These are phyloP conservation scores for Danielia oregonensis DNA, from an alignment of 805 yeast genomes.

Conservation along the genomic window DNA sequence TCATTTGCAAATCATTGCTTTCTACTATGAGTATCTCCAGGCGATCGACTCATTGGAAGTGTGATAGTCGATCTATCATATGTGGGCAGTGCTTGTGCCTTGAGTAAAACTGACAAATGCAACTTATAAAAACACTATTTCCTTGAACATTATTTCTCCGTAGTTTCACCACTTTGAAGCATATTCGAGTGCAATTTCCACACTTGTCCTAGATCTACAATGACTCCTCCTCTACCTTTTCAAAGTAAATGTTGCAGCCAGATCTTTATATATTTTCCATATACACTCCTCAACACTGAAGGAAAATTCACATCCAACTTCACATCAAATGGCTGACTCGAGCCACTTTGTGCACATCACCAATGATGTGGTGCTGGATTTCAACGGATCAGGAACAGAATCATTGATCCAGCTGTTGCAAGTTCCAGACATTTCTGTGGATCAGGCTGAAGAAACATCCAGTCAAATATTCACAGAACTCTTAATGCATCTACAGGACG, in stretches of 20 bases:
- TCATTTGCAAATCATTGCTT: conserved; percentile 29
- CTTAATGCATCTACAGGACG: conserved; percentile 24
- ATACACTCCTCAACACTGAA: background rate
- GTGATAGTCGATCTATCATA: too few relatives aligned
- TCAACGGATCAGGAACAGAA: conserved; percentile 29
- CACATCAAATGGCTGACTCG: background rate
- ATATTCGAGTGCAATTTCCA: too few relatives aligned
- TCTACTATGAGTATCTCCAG: conserved; percentile 29
- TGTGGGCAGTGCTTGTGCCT: too few relatives aligned
- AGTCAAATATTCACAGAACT: conserved; percentile 33
- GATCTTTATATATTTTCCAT: background rate
- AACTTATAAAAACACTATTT: too few relatives aligned
- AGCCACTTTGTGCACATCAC: conserved; percentile 20
- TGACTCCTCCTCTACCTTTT: too few relatives aligned
- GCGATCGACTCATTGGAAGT: background rate
- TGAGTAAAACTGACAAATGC: too few relatives aligned
- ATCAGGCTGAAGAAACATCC: conserved; percentile 14
- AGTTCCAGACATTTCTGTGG: conserved; percentile 17
- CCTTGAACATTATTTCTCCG: too few relatives aligned
- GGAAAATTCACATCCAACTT: background rate
- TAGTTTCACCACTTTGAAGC: too few relatives aligned
- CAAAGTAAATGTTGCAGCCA: too few relatives aligned
- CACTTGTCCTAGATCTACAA: too few relatives aligned
- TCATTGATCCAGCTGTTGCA: conserved; percentile 29
- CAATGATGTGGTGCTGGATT: conserved; percentile 28